phyloP scores from a whole-genome alignment of 345 rosid species.

The Boechera divaricarpa region DNA sequence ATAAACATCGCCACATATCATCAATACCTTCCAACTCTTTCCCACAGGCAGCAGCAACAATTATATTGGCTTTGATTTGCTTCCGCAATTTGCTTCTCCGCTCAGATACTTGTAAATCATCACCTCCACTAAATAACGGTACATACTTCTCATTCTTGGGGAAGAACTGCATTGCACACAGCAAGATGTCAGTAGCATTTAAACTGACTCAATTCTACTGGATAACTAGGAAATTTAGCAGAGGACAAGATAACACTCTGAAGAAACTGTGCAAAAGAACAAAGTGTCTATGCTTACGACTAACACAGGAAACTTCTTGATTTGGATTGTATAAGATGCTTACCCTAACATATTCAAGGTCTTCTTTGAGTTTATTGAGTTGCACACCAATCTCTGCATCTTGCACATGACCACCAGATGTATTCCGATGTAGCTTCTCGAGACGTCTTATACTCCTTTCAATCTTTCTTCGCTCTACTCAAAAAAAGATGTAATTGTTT shows the following conservation, averaged over 20 bases:
- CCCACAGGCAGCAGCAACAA: conserved; percentile 94
- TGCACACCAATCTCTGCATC: conserved; percentile 69
- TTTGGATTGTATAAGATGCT: background rate
- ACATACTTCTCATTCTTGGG: conserved; percentile 98
- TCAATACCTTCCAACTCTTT: conserved; percentile 93
- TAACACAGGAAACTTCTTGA: background rate
- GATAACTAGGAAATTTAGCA: background rate
- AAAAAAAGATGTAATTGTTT: background rate
- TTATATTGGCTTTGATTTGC: conserved; percentile 89
- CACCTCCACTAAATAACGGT: conserved; percentile 82
- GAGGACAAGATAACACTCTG: background rate
- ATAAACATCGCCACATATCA: background rate
- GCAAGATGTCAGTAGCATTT: background rate
- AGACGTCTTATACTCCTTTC: conserved; percentile 86
- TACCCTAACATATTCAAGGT: conserved; percentile 97
- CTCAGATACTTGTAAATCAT: conserved; percentile 64
- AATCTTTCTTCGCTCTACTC: conserved; percentile 85
- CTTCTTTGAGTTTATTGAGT: conserved; percentile 86
- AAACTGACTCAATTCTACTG: conserved; percentile 2
- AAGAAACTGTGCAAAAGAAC: background rate
- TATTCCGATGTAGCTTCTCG: conserved; percentile 83
- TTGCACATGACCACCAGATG: conserved; percentile 50
- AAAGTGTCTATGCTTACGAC: background rate
- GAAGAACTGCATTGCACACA: conserved; percentile 63
- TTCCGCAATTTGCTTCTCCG: conserved; percentile 84